Conservation (phyloP, 2,329 filamentous ascomycete genomes). For the Hymenoscyphus scutula region DNA sequence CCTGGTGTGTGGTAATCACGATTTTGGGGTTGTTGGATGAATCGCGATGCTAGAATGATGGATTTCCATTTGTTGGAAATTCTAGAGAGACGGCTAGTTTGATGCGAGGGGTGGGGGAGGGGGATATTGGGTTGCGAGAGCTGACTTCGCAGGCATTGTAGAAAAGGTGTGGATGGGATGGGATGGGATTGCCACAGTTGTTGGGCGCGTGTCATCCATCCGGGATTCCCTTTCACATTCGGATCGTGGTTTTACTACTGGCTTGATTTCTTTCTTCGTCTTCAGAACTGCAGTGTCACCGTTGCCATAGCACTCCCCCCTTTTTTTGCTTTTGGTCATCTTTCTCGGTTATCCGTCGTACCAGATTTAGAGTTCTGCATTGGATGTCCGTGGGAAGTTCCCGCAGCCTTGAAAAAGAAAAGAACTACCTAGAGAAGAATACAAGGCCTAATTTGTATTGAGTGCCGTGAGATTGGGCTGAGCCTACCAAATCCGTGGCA, state of each 20-base stretch:
- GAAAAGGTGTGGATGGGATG: neutral
- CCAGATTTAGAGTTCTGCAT: no score
- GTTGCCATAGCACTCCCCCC: no score
- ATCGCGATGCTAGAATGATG: neutral
- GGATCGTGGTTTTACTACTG: neutral
- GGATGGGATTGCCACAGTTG: neutral
- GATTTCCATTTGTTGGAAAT: neutral
- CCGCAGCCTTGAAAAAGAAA: no score
- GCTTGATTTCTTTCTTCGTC: no score
- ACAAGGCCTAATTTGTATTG: no score
- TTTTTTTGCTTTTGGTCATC: no score
- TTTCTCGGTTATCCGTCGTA: no score
- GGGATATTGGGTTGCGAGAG: neutral
- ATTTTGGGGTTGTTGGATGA: slow-evolving; percentile 29
- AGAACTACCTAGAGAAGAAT: no score
- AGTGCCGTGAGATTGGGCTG: no score
- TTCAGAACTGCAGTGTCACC: neutral
- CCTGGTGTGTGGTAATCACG: slow-evolving; percentile 23
- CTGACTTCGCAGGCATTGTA: neutral
- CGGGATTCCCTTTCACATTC: neutral
- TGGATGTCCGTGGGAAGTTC: no score
- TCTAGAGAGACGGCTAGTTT: neutral
- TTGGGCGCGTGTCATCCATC: neutral
- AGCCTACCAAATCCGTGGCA: no score
- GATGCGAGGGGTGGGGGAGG: no score